phyloP scores from a whole-genome alignment of 2,329 filamentous ascomycete genomes.

The Monosporascus sp. region DNA sequence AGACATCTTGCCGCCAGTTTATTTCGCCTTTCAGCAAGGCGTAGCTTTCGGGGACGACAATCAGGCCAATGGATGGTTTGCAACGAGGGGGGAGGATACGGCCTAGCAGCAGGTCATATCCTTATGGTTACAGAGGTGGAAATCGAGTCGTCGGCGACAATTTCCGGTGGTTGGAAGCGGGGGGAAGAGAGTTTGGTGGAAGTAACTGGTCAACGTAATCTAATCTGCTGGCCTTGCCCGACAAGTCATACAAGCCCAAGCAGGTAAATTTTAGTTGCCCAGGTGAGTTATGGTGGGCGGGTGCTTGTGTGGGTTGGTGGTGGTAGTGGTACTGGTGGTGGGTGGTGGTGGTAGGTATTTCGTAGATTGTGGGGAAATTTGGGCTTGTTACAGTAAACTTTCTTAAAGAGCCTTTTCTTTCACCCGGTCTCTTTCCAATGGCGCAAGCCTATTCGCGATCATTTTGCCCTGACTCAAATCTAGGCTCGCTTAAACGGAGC shows the following conservation, averaged over 20 bases:
- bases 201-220: not conserved
- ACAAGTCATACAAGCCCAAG: no score
- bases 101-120: conserved; percentile 32
- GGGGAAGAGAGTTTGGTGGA: not conserved
- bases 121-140: conserved; percentile 7
- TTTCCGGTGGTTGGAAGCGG: conserved; percentile 6
- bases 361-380: not conserved
- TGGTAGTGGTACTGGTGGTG: no score
- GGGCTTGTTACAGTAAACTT: not conserved
- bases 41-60: conserved; percentile 31
- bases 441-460: not conserved
- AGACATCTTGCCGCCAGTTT: conserved; percentile 55
- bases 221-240: not conserved
- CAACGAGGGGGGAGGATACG: conserved; percentile 25
- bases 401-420: not conserved
- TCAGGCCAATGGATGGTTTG: conserved; percentile 21
- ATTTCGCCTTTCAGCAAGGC: conserved; percentile 48
- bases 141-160: conserved; percentile 11
- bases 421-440: not conserved
- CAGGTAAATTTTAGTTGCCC: no score
- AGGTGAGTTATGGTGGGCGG: no score
- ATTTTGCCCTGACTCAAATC: not conserved
- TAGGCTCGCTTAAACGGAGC: not conserved
- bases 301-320: no score
- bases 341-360: not conserved